Evolutionary conservation across 2,329 filamentous ascomycete genomes (phyloP).

Genomic region (Penicillium sp.): DNA sequence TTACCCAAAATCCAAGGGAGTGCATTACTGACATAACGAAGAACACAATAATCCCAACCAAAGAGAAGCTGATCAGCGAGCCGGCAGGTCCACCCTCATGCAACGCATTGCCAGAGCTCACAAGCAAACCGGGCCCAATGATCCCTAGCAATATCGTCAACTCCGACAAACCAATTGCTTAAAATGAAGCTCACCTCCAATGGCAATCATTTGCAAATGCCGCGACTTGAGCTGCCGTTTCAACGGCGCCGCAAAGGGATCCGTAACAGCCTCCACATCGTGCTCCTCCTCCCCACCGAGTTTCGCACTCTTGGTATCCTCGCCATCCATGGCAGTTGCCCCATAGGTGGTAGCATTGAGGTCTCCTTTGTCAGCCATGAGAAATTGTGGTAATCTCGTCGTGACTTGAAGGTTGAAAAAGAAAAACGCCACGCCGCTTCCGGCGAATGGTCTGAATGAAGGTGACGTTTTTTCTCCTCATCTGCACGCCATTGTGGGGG

Average conservation of each 20-base stretch:
- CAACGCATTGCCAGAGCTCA: conserved; percentile 70
- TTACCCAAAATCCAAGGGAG: accelerated
- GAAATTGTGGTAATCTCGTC: neutral
- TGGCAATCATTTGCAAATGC: conserved; percentile 67
- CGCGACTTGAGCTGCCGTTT: conserved; percentile 54
- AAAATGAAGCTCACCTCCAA: conserved; percentile 52
- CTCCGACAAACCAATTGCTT: neutral
- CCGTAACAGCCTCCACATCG: conserved; percentile 5
- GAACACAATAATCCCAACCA: conserved; percentile 69
- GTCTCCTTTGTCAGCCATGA: neutral
- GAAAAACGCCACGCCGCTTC: neutral
- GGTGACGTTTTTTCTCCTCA: neutral
- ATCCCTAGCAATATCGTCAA: conserved; percentile 43
- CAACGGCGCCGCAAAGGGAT: conserved; percentile 28
- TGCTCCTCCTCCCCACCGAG: neutral
- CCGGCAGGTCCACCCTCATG: conserved; percentile 69
- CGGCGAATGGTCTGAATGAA: neutral
- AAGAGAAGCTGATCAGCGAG: conserved; percentile 69
- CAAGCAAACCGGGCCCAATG: conserved; percentile 69
- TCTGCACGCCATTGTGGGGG: neutral
- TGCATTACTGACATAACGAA: conserved; percentile 35
- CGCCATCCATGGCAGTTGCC: neutral
- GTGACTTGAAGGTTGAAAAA: neutral
- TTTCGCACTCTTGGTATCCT: neutral
- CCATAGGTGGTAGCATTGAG: neutral